Evolutionary conservation across 768 basidiomycete genomes (phyloP).

Genomic region (Calocera cornea): DNA sequence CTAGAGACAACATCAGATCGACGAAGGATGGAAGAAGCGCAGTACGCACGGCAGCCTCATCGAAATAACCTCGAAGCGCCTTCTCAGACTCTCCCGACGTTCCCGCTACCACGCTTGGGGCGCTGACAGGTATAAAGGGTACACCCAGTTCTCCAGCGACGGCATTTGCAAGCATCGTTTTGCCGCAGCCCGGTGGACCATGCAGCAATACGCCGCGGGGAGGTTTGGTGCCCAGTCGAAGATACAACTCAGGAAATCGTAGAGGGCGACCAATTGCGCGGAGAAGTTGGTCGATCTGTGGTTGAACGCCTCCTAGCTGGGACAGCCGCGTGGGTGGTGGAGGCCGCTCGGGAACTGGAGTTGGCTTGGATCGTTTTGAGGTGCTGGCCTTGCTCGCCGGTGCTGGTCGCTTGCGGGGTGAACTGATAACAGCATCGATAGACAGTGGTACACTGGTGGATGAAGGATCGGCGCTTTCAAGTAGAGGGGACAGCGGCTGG

Average conservation of each 20-base stretch:
- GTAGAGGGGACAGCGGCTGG: neutral
- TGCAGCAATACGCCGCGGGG: conserved; percentile 86
- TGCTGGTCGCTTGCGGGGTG: neutral
- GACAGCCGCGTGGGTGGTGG: conserved; percentile 67
- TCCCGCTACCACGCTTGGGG: conserved; percentile 89
- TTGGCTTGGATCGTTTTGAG: neutral
- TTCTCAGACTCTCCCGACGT: conserved; percentile 99
- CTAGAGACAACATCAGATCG: conserved; percentile 27
- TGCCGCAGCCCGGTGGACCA: conserved; percentile 95
- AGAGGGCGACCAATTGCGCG: conserved; percentile 95
- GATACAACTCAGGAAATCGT: conserved; percentile 87
- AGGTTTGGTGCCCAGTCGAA: conserved; percentile 83
- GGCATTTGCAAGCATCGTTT: conserved; percentile 86
- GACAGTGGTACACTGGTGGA: neutral
- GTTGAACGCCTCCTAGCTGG: conserved; percentile 76
- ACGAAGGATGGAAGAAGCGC: neutral
- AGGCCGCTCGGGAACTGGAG: conserved; percentile 13
- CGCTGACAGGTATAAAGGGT: conserved; percentile 88
- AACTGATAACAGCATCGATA: neutral
- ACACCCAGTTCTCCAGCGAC: conserved; percentile 88
- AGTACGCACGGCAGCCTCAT: conserved; percentile 73
- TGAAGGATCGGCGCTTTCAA: neutral
- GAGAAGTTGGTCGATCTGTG: conserved; percentile 80
- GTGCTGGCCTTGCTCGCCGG: neutral
- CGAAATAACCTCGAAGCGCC: conserved; percentile 88